Evolutionary conservation across 345 rosid species (phyloP).

Genomic region (Pugionium dolabratum): DNA sequence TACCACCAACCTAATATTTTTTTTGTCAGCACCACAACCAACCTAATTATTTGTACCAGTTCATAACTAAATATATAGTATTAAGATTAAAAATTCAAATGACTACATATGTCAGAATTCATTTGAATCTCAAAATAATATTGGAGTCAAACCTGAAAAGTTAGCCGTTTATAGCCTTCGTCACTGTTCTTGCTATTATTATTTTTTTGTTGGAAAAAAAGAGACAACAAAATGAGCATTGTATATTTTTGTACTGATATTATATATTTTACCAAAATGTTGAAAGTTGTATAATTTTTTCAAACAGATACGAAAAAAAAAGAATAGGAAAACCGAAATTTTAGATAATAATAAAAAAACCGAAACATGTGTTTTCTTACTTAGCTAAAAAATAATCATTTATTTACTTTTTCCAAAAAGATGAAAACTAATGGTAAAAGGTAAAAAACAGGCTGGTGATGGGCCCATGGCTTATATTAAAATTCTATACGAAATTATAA

Average conservation of each 20-base stretch:
- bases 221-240: background rate
- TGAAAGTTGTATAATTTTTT: background rate
- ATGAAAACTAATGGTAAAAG: slow-evolving; percentile 9
- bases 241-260: too few relatives aligned
- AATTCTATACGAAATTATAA: background rate
- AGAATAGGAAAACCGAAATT: too few relatives aligned
- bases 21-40: too few relatives aligned
- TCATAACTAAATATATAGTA: slow-evolving; percentile 16
- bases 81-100: slow-evolving; percentile 1
- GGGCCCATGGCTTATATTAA: slow-evolving; percentile 22
- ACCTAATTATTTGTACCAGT: slow-evolving; percentile 30
- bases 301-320: background rate
- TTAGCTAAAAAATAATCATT: slow-evolving; percentile 16
- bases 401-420: background rate
- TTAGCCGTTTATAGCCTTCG: slow-evolving; percentile 29
- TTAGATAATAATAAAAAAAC: background rate
- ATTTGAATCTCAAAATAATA: slow-evolving; percentile 1
- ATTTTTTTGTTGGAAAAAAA: slow-evolving; percentile 24
- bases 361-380: slow-evolving; percentile 29
- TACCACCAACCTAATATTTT: slow-evolving; percentile 28
- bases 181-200: slow-evolving; percentile 32
- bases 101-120: slow-evolving; percentile 23
- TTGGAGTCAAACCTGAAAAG: slow-evolving; percentile 29
- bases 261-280: background rate
- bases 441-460: slow-evolving; percentile 39